A percentile compares a stretch with the other conserved stretches of the same genome.
Evolutionary conservation across 2,329 filamentous ascomycete genomes (phyloP).

Genomic region (Polytolypa hystricis): DNA sequence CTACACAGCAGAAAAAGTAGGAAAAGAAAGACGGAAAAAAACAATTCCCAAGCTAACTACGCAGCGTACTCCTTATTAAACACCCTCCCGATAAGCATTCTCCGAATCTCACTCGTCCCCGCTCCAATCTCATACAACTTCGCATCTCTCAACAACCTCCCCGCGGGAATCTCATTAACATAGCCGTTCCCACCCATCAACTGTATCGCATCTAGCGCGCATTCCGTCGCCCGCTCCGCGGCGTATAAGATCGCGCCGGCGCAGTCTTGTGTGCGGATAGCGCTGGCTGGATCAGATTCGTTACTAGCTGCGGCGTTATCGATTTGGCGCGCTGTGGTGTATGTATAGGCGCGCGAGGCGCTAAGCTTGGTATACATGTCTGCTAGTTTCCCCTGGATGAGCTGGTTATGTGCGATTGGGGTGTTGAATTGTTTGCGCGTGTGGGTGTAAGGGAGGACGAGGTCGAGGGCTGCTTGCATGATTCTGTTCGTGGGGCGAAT

Average conservation of each 20-base stretch:
- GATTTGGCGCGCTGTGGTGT: conserved; percentile 65
- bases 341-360: conserved; percentile 77
- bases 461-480: conserved; percentile 85
- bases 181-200: conserved; percentile 92
- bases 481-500: conserved; percentile 40
- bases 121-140: conserved; percentile 94
- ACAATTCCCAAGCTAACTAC: no score
- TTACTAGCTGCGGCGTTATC: conserved; percentile 53
- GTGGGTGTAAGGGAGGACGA: conserved; percentile 80
- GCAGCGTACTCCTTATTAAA: conserved; percentile 94
- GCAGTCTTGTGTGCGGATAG: conserved; percentile 79
- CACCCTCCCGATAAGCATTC: conserved; percentile 86
- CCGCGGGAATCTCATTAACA: conserved; percentile 87
- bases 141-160: conserved; percentile 65
- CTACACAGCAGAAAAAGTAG: no score
- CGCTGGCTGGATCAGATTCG: conserved; percentile 13
- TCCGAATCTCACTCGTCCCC: conserved; percentile 83
- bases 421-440: conserved; percentile 76
- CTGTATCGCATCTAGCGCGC: conserved; percentile 51
- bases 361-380: conserved; percentile 96
- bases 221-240: conserved; percentile 78
- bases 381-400: conserved; percentile 83
- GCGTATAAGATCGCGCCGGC: conserved; percentile 90
- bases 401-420: conserved; percentile 83
- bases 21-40: no score